Evolutionary conservation across 1,139 yeast genomes (phyloP), one percentile per base, ranked within the genome.

Genomic region (Pichia cactophila): DNA sequence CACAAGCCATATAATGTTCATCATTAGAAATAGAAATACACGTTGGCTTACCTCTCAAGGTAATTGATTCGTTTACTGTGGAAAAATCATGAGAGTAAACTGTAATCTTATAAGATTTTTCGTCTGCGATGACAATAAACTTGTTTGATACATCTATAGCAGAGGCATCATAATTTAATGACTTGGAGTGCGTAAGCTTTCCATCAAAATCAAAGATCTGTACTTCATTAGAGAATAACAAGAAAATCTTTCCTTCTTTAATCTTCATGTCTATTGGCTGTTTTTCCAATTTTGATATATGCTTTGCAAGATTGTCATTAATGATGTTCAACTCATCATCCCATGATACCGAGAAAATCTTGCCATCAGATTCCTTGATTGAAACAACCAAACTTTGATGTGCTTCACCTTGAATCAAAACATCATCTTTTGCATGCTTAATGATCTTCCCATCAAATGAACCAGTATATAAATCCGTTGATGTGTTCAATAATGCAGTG

Each of bases 401-500:
- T 11, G 70, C 69, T 7, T 66, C 58, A 23, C 71, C 69, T 11
- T 73, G 62, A 0, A 65, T 59, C 4, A 78, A 69, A 1, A 64
- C 59, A 1, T 62, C 54, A 3, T 68, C 46, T 16, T 64, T 65
- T 11, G 12, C 2, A 94, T 96, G 86, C 52, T 73, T 65, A 50
- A 76, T 68, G n/a, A 87, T 66, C 46, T 77, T 69, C 20, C 97
- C 97, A 64, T 90, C 96, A 49, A 86, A 80, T 16, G 92, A 81
- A n/a, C 96, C 97, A 5, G 94, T 77, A 55, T 67, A 69, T 1
- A 58, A 52, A 29, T 29, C 26, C 3, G 59, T 64, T 1, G 65
- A 61, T 12, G 59, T 56, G 5, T 71, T 61, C 1, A 77, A 65
- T 39, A 81, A 62, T 0, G 85, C 72, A 1, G 96, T 86, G 50